Percentiles rank a stretch among this genome's conserved stretches.
Evolutionary conservation across 257 asterid genomes (phyloP).

Genomic region (Echium plantagineum): DNA sequence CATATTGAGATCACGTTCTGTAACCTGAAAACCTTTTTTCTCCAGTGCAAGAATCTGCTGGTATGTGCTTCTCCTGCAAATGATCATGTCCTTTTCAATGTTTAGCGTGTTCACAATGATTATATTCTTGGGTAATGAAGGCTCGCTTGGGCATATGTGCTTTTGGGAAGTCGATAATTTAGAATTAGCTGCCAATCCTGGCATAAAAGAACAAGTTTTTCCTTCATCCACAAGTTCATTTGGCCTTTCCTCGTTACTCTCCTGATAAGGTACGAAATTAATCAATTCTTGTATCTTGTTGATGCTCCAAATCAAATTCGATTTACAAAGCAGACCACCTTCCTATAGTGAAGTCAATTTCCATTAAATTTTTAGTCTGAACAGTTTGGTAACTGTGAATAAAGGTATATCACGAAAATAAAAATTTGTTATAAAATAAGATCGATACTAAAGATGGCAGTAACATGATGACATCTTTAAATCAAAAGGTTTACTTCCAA

Average conservation of each 20-base stretch:
- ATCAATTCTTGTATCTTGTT: conserved; percentile 40
- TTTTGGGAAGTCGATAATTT: conserved; percentile 31
- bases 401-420: too few species aligned
- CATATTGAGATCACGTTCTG: conserved; percentile 71
- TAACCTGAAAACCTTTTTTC: conserved; percentile 72
- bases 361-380: too few species aligned
- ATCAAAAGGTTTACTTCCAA: too few species aligned
- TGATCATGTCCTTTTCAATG: conserved; percentile 72
- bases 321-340: conserved; percentile 27
- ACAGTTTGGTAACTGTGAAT: too few species aligned
- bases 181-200: conserved; percentile 17
- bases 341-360: conserved; percentile 21
- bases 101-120: conserved; percentile 76
- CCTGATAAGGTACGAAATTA: conserved; percentile 40
- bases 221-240: conserved; percentile 29
- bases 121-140: conserved; percentile 31
- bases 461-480: too few species aligned
- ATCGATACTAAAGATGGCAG: too few species aligned
- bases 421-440: too few species aligned
- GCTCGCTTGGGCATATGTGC: conserved; percentile 28
- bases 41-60: conserved; percentile 82
- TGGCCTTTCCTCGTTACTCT: conserved; percentile 24
- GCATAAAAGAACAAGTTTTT: conserved; percentile 31
- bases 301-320: conserved; percentile 25
- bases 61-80: conserved; percentile 86